phyloP scores from a whole-genome alignment of 2,329 filamentous ascomycete species.

The Cadophora luteo-olivacea region DNA sequence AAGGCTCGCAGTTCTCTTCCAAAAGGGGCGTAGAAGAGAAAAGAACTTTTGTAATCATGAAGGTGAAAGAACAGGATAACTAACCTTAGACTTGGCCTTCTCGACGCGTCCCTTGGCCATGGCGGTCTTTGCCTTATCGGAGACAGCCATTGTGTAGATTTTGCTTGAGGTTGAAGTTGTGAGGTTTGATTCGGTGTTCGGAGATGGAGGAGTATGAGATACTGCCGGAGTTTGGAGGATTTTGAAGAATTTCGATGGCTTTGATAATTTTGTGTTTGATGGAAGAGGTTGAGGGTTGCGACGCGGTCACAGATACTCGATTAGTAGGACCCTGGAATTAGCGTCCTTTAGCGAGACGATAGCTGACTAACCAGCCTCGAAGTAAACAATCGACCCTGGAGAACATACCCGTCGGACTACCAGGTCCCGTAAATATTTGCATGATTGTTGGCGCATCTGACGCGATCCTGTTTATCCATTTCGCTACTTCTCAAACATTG shows the following conservation, averaged over 20 bases:
- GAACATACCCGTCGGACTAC: background rate
- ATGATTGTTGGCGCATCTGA: background rate
- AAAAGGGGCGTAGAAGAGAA: background rate
- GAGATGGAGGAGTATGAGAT: background rate
- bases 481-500: background rate
- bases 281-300: background rate
- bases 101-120: conserved; percentile 30
- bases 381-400: conserved; percentile 6
- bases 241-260: conserved; percentile 18
- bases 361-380: background rate
- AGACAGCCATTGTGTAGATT: conserved; percentile 23
- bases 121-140: conserved; percentile 17
- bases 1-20: background rate
- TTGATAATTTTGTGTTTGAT: conserved; percentile 20
- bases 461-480: background rate
- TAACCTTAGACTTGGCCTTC: conserved; percentile 27
- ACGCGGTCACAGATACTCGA: background rate
- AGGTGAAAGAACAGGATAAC: background rate
- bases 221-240: background rate
- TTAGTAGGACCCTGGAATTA: conserved; percentile 14
- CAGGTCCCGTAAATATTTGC: background rate
- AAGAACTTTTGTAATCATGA: background rate
- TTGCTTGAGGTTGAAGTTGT: conserved; percentile 4
- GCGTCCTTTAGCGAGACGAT: conserved; percentile 1
- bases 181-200: conserved; percentile 11